Conservation (phyloP, 1,284 basidiomycete genomes). For the Anthracocystis panici-leucophaei region DNA sequence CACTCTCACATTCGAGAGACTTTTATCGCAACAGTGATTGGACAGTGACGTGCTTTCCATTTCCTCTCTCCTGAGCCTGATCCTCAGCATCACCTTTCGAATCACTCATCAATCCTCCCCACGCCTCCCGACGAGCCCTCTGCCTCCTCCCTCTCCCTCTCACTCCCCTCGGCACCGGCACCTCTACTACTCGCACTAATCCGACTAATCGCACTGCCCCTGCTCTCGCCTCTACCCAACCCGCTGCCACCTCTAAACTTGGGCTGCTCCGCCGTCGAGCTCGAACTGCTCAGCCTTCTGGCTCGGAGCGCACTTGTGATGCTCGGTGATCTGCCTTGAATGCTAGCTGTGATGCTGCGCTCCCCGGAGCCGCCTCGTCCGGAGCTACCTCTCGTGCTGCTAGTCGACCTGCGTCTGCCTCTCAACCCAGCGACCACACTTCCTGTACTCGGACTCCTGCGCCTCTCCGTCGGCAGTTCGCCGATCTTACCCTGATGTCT, state of each 20-base stretch:
- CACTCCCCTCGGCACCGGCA: neutral
- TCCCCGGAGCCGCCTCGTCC: neutral
- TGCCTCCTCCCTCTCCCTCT: neutral
- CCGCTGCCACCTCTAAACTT: slow-evolving; percentile 20
- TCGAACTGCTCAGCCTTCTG: slow-evolving; percentile 15
- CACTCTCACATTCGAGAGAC: too few species aligned
- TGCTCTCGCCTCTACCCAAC: slow-evolving; percentile 17
- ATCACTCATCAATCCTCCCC: neutral
- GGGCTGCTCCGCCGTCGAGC: neutral
- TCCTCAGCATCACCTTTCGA: neutral
- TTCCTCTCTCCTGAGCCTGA: too few species aligned
- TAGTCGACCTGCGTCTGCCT: slow-evolving; percentile 28
- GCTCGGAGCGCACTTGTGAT: slow-evolving; percentile 29
- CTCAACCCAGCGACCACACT: slow-evolving; percentile 38
- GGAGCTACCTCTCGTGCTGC: slow-evolving; percentile 18
- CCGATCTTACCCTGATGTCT: slow-evolving; percentile 64
- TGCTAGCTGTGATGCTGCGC: slow-evolving; percentile 38
- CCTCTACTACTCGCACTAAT: slow-evolving; percentile 14
- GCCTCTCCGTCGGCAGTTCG: slow-evolving; percentile 42
- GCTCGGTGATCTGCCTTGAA: slow-evolving; percentile 30
- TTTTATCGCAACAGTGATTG: too few species aligned
- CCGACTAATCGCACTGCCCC: slow-evolving; percentile 29
- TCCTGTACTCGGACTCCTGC: slow-evolving; percentile 22
- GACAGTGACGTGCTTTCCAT: too few species aligned
- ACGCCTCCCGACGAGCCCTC: neutral